These are phyloP conservation scores for Exophiala sp. DNA, from an alignment of 2,329 filamentous ascomycete species.

Conservation along the genomic window DNA sequence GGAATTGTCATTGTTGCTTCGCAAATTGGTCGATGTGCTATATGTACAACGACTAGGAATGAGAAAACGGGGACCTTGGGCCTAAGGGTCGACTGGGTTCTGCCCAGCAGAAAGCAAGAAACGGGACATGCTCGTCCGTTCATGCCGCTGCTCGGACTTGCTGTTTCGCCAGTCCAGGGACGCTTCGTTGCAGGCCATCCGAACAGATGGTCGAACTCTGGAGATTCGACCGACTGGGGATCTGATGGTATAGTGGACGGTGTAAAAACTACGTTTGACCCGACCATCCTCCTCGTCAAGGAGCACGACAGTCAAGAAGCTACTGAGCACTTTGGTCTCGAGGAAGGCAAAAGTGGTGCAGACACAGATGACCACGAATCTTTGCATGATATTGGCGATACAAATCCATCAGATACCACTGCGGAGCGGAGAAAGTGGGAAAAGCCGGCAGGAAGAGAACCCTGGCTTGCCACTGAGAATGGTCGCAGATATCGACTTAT, in stretches of 20 bases:
- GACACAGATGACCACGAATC: background rate
- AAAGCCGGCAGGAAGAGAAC: slow-evolving; percentile 21
- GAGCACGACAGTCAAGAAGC: background rate
- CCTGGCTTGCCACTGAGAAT: slow-evolving; percentile 40
- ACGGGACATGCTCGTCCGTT: slow-evolving; percentile 40
- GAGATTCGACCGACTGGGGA: slow-evolving; percentile 22
- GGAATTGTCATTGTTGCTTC: slow-evolving; percentile 57
- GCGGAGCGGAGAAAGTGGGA: slow-evolving; percentile 18
- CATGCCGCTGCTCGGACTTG: slow-evolving; percentile 51
- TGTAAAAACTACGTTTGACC: slow-evolving; percentile 25
- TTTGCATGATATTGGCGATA: background rate
- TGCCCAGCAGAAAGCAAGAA: slow-evolving; percentile 54
- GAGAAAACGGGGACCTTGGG: slow-evolving; percentile 36
- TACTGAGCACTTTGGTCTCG: background rate
- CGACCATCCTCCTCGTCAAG: slow-evolving; percentile 12
- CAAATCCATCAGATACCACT: background rate
- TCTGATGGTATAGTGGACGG: slow-evolving; percentile 21
- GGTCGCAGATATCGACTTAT: slow-evolving; percentile 51
- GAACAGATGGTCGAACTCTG: slow-evolving; percentile 19
- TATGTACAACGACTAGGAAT: slow-evolving; percentile 51
- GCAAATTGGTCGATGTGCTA: slow-evolving; percentile 54
- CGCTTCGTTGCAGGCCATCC: slow-evolving; percentile 3
- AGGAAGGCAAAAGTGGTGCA: background rate
- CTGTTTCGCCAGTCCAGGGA: slow-evolving; percentile 56
- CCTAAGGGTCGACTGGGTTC: slow-evolving; percentile 55